Base-by-base conservation (phyloP, 73 alveolate genomes). In the Urostyla sp. region DNA sequence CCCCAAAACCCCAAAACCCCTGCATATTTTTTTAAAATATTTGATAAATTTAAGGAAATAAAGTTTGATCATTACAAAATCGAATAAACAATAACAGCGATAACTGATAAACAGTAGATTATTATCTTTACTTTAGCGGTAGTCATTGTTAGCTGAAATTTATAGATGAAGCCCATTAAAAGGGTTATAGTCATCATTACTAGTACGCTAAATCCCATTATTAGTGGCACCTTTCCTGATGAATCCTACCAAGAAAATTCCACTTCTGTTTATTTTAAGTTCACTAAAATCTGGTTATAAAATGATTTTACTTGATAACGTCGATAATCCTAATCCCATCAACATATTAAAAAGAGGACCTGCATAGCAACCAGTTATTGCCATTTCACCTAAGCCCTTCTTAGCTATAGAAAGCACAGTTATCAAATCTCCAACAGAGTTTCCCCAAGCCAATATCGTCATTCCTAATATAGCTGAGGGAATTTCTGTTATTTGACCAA, bases 361-460 rank as follows among this genome's bases (percentile, higher is more conserved):
- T 0, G 99, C 98, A 58, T 95, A 95, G 67, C 98, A 97, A 26
- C 98, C 99, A 26, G 99, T 93, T 18, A 97, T 44, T 18, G 99
- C 99, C 99, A 96, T 97, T 67, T 88, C 96, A 8, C 97, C 97
- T 75, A 91, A 87, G 24, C 99, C 99, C 75, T 92, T 89, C 72
- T 85, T 90, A 7, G 99, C 98, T 52, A 97, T 74, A 40, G 97
- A 82, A 13, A 97, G 84, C 75, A 96, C 95, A 10, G 98, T 95
- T 56, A 92, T 67, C 72, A 96, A 88, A 86, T 97, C 99, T 26
- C 98, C 96, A 15, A 96, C 80, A 38, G 99, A 95, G 87, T 97
- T 97, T 23, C 99, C 99, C 95, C 94, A 95, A 0, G 99, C 98
- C 31, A 97, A 85, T 34, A 97, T 79, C 10, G 99, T 97, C 87